Evolutionary conservation across 768 basidiomycete genomes (phyloP).

Genomic region (Tylopilus cervinicoccineus): DNA sequence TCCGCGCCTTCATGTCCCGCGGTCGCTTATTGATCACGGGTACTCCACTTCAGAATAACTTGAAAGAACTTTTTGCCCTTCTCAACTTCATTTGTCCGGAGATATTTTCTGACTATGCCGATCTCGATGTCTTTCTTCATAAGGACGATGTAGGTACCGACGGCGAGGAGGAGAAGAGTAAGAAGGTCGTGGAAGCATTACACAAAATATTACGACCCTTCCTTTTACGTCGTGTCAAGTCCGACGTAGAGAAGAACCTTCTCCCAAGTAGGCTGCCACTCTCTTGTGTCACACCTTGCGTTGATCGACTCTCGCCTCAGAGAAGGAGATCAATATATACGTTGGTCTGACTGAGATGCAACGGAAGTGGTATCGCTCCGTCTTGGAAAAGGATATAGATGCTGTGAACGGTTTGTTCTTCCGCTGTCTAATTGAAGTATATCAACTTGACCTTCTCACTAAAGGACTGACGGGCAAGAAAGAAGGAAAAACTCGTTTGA

Average conservation of each 20-base stretch:
- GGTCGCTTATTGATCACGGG: slow-evolving; percentile 94
- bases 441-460: background rate
- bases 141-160: slow-evolving; percentile 71
- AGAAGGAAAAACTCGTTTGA: slow-evolving; percentile 94
- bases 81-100: slow-evolving; percentile 97
- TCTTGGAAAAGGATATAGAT: slow-evolving; percentile 97
- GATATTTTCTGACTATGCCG: slow-evolving; percentile 87
- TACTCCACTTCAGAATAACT: slow-evolving; percentile 93
- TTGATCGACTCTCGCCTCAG: slow-evolving; percentile 33
- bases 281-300: background rate
- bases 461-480: slow-evolving; percentile 91
- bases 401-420: slow-evolving; percentile 80
- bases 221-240: slow-evolving; percentile 89
- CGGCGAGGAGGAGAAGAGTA: slow-evolving; percentile 78
- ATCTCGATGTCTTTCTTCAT: slow-evolving; percentile 91
- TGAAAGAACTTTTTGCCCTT: slow-evolving; percentile 91
- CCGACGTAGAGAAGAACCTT: slow-evolving; percentile 94
- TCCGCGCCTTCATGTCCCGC: slow-evolving; percentile 83
- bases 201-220: slow-evolving; percentile 97
- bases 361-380: slow-evolving; percentile 93
- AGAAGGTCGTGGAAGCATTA: slow-evolving; percentile 92
- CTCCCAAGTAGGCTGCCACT: slow-evolving; percentile 64
- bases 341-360: slow-evolving; percentile 98
- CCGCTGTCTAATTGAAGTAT: background rate
- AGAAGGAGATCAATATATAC: slow-evolving; percentile 99